A percentile compares a stretch with the other conserved stretches of the same genome.
Evolutionary conservation across 1,139 yeast genomes (phyloP).

Genomic region (Diutina scorzettiae): DNA sequence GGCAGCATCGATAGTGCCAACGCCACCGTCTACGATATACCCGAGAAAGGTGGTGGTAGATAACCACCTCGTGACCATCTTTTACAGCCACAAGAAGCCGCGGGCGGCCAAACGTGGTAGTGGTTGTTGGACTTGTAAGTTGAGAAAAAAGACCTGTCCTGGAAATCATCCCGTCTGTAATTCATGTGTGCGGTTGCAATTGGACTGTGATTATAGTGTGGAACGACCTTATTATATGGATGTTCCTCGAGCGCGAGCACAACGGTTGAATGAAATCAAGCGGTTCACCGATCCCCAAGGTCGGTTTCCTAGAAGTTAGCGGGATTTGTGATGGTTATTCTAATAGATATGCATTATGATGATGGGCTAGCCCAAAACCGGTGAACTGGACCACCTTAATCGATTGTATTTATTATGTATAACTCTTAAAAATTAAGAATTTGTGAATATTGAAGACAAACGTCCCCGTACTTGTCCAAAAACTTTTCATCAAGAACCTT

Average conservation of each 20-base stretch:
- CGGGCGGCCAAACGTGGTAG: background rate
- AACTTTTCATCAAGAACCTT: background rate
- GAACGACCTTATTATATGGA: background rate
- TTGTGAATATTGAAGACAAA: conserved; percentile 1
- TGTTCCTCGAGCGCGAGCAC: background rate
- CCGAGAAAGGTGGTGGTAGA: too few relatives aligned
- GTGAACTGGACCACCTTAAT: too few relatives aligned
- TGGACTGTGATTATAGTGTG: background rate
- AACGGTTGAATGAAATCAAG: background rate
- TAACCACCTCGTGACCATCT: conserved; percentile 1
- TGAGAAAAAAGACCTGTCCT: background rate
- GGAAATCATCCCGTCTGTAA: background rate
- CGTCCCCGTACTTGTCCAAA: conserved; percentile 1
- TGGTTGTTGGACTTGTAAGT: background rate
- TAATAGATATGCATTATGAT: too few relatives aligned
- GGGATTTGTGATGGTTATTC: too few relatives aligned
- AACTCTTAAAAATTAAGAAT: background rate
- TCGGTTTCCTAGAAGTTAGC: too few relatives aligned
- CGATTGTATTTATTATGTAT: too few relatives aligned
- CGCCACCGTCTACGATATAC: too few relatives aligned
- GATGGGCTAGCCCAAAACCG: too few relatives aligned
- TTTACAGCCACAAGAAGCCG: background rate
- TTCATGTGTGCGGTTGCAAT: background rate
- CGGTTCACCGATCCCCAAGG: background rate
- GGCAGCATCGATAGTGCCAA: too few relatives aligned